Evolutionary conservation across 2,329 filamentous ascomycete species (phyloP), one percentile per base, ranked within the genome.

Genomic region (Cryphonectria naterciae): DNA sequence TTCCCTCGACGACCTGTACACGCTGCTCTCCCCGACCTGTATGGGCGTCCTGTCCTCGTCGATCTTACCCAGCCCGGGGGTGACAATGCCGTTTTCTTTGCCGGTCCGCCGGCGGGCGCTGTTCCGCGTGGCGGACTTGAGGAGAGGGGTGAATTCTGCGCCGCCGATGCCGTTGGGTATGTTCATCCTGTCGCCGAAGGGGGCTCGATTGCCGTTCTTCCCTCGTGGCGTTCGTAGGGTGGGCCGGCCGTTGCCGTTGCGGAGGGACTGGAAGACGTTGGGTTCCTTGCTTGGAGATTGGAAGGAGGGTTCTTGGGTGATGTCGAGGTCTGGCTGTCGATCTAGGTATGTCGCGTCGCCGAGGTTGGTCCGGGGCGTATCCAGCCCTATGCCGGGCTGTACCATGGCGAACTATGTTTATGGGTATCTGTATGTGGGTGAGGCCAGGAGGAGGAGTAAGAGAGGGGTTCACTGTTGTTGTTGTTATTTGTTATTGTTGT

Each of bases 91-190:
- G 80, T 89, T 92, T 81, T 87, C 89, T 79, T 87, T 92, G 79
- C 87, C 89, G 75, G 79, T 83, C 79, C 79, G 87, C 73, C 82
- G 88, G 81, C 85, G 91, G 83, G 84, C 92, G 87, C 84, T 94
- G 84, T 85, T 95, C 85, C 83, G 86, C 78, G 88, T 91, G n/a
- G 87, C 90, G 35, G 84, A 94, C 81, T 97, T 97, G 79, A 99
- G 89, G 75, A 99, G 84, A 0, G 97, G 96, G 0, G 96, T 99
- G 80, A 99, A 99, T 77, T 99, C 97, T 76, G 90, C 91, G 68
- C 88, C 89, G 61, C 85, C 88, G 58, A 91, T 82, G 74, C 87
- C 87, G 52, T 86, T 84, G 32, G 91, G 92, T 32, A 94, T 85
- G 76, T 94, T 96, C 76, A 89, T 89, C 75, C 90, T 87, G 80